Evolutionary conservation across 805 yeast species (phyloP), one percentile per base, ranked within the genome.

Genomic region (Cyberlindnera euphorbiae): DNA sequence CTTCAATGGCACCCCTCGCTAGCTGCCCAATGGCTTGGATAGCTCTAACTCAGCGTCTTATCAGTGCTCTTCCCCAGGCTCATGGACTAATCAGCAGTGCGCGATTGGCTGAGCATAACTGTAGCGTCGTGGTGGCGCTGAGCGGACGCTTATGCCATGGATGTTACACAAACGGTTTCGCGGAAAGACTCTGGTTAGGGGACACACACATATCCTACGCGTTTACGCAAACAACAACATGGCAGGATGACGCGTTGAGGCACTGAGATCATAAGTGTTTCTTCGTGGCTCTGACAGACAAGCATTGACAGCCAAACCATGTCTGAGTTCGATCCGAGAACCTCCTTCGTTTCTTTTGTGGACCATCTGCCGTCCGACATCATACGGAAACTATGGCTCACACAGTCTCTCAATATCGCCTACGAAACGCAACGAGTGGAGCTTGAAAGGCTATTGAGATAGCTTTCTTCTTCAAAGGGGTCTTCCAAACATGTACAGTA

Each of bases 331-430:
- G 71, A 65, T 35, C 60, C 62, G n/a, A 50, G 71, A 29, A 58
- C 63, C 27, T 52, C 60, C 12, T 64, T 64, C 38, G 55, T 66
- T 3, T 55, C 60, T 18, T 49, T 62, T 1, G 53, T 66, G 34
- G 73, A 67, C 39, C 71, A 66, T 41, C 52, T 66, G 12, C 71
- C 71, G 0, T 59, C 68, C 17, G 71, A 67, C 30, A 45, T 67
- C n/a, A 59, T 66, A 10, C 50, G 72, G 16, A 56, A 66, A 25
- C 44, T 66, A 13, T 66, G 72, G 70, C 45, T 61, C 11, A 49
- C 65, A 6, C 70, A 66, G 36, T 51, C 64, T 1, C 42, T 66
- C 6, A 64, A 63, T 42, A 34, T 41, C 28, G 28, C 48, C 15
- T 42, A 50, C 23, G 36, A 44, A 26, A 33, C 46, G n/a, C 33